Conservation (phyloP, 2,329 filamentous ascomycete genomes). For the Claviceps africana region DNA sequence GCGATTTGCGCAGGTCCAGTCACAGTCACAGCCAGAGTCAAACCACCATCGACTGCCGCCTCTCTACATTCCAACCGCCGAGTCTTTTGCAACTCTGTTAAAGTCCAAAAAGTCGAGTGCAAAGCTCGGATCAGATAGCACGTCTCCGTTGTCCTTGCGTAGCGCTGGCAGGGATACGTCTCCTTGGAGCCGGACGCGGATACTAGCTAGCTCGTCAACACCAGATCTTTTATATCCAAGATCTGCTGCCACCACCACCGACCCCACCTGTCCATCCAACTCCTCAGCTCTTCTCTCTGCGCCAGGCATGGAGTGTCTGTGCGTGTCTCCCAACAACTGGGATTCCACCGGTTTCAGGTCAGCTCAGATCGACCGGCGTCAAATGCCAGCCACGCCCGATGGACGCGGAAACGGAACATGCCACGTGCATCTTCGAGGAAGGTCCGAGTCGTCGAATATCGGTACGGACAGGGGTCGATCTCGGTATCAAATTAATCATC, state of each 20-base stretch:
- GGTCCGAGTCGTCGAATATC: constrained; percentile 39
- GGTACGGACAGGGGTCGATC: constrained; percentile 50
- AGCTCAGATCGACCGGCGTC: not conserved
- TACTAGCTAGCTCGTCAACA: constrained; percentile 21
- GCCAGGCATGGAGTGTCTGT: constrained; percentile 25
- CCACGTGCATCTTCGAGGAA: constrained; percentile 22
- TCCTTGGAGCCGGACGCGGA: constrained; percentile 29
- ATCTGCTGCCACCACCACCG: constrained; percentile 24
- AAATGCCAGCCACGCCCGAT: constrained; percentile 8
- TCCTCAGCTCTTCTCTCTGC: constrained; percentile 37
- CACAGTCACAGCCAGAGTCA: constrained; percentile 25
- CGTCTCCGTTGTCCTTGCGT: constrained; percentile 25
- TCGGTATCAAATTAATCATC: constrained; percentile 35
- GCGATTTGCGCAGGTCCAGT: constrained; percentile 26
- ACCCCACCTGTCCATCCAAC: constrained; percentile 23
- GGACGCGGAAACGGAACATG: not conserved
- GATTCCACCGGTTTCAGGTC: constrained; percentile 15
- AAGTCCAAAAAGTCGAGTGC: constrained; percentile 26
- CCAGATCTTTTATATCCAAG: constrained; percentile 27
- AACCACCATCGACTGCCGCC: constrained; percentile 29
- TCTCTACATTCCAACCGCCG: constrained; percentile 36
- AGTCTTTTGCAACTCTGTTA: constrained; percentile 9
- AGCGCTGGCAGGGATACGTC: constrained; percentile 32
- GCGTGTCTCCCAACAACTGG: constrained; percentile 31
- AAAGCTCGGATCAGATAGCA: constrained; percentile 32